phyloP scores from a whole-genome alignment of 768 basidiomycete species.

The Naganishia vishniacii region DNA sequence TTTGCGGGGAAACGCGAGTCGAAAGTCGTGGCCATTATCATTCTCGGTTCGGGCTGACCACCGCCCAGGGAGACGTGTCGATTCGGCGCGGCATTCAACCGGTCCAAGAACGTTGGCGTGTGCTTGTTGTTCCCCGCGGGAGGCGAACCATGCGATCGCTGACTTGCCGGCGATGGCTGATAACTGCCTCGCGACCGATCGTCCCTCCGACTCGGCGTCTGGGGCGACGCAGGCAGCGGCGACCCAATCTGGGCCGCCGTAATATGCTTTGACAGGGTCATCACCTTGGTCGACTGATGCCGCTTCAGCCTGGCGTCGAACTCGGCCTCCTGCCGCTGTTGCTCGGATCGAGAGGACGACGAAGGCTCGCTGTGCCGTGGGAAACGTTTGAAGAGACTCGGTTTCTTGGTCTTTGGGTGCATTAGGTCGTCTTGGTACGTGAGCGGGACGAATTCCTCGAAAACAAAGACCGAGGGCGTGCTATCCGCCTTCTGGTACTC shows the following conservation, averaged over 20 bases:
- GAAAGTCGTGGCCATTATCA: background rate
- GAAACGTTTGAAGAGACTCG: constrained; percentile 28
- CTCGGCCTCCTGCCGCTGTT: constrained; percentile 28
- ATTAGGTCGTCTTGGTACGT: constrained; percentile 42
- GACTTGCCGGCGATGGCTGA: background rate
- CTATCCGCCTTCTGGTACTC: constrained; percentile 56
- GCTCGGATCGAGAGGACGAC: background rate
- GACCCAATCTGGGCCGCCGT: background rate
- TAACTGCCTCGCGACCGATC: constrained; percentile 14
- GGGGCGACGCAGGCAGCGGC: background rate
- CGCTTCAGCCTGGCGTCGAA: constrained; percentile 41
- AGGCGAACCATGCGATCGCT: background rate
- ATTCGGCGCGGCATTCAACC: too few species aligned
- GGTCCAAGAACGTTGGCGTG: too few species aligned
- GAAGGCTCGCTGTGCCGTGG: constrained; percentile 15
- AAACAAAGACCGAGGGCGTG: constrained; percentile 58
- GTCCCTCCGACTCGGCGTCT: background rate
- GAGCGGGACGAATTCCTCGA: constrained; percentile 85
- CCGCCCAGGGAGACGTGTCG: background rate
- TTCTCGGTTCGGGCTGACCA: constrained; percentile 13
- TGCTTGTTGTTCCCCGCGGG: too few species aligned
- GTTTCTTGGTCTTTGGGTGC: constrained; percentile 37
- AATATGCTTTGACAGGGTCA: constrained; percentile 33
- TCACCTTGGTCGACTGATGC: constrained; percentile 31
- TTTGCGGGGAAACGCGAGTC: background rate